Evolutionary conservation across 768 basidiomycete genomes (phyloP), one percentile per base, ranked within the genome.

Genomic region (Lentinula lateritia): DNA sequence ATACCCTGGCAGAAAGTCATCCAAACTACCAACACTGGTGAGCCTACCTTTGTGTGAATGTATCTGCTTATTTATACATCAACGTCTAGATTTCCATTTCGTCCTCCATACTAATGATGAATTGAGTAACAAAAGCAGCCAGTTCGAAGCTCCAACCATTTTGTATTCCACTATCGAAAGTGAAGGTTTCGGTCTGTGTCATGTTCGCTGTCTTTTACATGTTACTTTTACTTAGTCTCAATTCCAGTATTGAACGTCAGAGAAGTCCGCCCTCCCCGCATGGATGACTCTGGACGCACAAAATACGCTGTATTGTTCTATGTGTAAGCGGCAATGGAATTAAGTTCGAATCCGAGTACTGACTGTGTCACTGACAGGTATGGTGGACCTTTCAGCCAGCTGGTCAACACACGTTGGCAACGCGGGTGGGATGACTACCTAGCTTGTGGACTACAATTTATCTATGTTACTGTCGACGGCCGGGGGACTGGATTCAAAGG

Each of bases 401-500:
- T 81, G 63, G 92, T 95, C 34, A 77, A 87, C 70, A 75, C 84
- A 16, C 74, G 72, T 35, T 98, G 84, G 73, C 66, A 68, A 13
- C 83, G 88, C 28, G 90, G 91, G 73, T 98, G 93, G 93, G 87
- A 94, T 65, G 82, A 92, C 61, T 96, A 90, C 73, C 79, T 97
- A 42, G 90, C 88, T 12, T 88, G 90, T 67, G 82, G 84, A 20
- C 75, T 92, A 55, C 84, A 92, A 65, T 96, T 95, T 71, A 80
- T 99, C 41, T 80, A 95, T 38, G 92, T 99, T 59, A 75, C 83
- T 42, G 90, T 98, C 42, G 97, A 99, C 69, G 94, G 94, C 0
- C 84, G 97, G 18, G 97, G 96, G 0, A 99, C 96, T 0, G 96
- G 96, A 1, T 93, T 79, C 76, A 92, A 90, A 70, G 97, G 97